Base-by-base conservation (phyloP, 371 early-diverging fungal species). In the Mortierella sp. region DNA sequence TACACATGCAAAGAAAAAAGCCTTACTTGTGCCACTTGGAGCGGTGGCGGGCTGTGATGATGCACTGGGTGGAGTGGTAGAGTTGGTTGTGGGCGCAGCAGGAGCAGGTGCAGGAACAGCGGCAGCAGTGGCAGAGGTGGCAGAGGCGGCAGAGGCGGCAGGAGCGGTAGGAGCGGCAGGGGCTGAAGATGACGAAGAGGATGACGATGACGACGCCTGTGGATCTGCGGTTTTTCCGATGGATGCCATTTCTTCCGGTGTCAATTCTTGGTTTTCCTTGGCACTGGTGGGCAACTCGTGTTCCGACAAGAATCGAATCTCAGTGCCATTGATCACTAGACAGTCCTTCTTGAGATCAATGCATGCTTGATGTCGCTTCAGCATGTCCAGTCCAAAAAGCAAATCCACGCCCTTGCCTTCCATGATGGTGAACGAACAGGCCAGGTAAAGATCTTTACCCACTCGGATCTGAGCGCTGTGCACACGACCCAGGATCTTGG, bases 351-450 rank as follows among this genome's bases (percentile, higher is more conserved):
- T 84, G 54, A 98, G 80, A 80, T 98, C 98, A 63, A 98, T 96
- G 63, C 91, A 89, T 8, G 96, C 95, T 64, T 87, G 84, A 66
- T 95, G 93, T 24, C 93, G 83, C 69, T 91, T 92, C 42, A 96
- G 85, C 96, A 97, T 97, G 58, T 98, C 98, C 59, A 98, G 83
- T 0, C 98, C 98, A 81, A 98, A 94, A 47, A 98, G 80, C 21
- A 98, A 58, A 52, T 95, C 97, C 4, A 95, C 92, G 8, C 93
- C 94, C 57, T 94, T 93, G 31, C 93, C 95, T 84, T 96, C 96
- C 83, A 98, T 93, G 28, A 98, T 93, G 21, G 94, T 94, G 56
- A 98, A 94, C 4, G 95, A 93, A 71, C 96, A 96, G 13, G 90
- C 85, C 50, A 97, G 82, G 58, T 86, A 88, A 60, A 90, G 86